Evolutionary conservation across 306 rosid genomes (phyloP).

Genomic region (Lathyrus sativus): DNA sequence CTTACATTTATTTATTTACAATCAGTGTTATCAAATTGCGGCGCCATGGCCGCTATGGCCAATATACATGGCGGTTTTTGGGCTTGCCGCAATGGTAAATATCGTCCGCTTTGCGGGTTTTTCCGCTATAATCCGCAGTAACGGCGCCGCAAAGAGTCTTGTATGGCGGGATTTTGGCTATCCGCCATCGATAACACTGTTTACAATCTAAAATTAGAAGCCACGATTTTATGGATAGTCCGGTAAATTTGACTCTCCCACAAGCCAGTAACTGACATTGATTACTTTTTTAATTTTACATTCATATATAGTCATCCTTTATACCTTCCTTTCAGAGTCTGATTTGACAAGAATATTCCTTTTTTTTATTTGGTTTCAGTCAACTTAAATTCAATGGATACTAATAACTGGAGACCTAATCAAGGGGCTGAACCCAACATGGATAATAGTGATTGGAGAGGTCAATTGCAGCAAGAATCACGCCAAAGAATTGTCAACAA

Average conservation of each 20-base stretch:
- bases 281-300: conserved; percentile 17
- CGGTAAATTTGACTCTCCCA: conserved; percentile 1
- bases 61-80: too few species aligned
- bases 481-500: conserved; percentile 59
- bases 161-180: too few species aligned
- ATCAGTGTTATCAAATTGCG: too few species aligned
- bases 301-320: background rate
- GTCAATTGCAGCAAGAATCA: conserved; percentile 44
- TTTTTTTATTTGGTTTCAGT: conserved; percentile 21
- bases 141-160: too few species aligned
- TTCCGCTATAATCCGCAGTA: too few species aligned
- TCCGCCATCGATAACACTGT: background rate
- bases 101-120: too few species aligned
- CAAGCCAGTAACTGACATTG: conserved; percentile 15
- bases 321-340: conserved; percentile 11
- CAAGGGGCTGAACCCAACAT: conserved; percentile 46
- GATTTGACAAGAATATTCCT: conserved; percentile 25
- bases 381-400: conserved; percentile 40
- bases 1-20: background rate
- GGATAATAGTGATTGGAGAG: conserved; percentile 54
- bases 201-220: conserved; percentile 26
- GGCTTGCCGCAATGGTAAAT: too few species aligned
- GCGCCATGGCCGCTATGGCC: too few species aligned
- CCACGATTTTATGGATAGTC: conserved; percentile 14
- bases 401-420: conserved; percentile 53